phyloP scores from a whole-genome alignment of 306 rosid species.

The Fagus crenata region DNA sequence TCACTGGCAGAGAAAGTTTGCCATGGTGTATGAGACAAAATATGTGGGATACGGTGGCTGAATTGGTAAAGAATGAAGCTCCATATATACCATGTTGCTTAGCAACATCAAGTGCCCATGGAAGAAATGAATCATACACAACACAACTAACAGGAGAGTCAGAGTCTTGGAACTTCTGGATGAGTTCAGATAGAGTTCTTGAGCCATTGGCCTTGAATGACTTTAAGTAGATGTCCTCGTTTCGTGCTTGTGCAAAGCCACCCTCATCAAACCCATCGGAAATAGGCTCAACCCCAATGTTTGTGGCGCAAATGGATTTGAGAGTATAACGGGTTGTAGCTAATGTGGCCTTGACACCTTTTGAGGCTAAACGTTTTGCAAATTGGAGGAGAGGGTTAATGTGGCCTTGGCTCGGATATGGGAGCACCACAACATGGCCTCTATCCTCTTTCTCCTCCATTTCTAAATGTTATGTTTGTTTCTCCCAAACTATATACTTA shows the following conservation, averaged over 20 bases:
- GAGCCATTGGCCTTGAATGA: conserved; percentile 46
- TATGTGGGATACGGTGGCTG: conserved; percentile 41
- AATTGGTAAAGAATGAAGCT: conserved; percentile 47
- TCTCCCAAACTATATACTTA: not conserved
- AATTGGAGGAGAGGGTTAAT: conserved; percentile 54
- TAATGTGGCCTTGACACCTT: conserved; percentile 45
- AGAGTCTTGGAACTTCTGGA: conserved; percentile 13
- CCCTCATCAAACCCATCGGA: conserved; percentile 59
- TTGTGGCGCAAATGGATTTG: conserved; percentile 34
- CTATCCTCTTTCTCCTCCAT: conserved; percentile 28
- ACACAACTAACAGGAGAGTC: conserved; percentile 40
- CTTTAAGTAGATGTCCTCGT: conserved; percentile 26
- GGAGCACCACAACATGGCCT: conserved; percentile 41
- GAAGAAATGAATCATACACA: conserved; percentile 48
- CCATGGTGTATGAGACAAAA: conserved; percentile 44
- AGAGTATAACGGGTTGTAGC: conserved; percentile 54
- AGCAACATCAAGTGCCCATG: conserved; percentile 59
- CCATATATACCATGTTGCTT: conserved; percentile 40
- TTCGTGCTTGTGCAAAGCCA: conserved; percentile 47
- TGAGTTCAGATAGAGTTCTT: conserved; percentile 31
- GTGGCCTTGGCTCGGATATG: conserved; percentile 61
- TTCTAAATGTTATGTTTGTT: not conserved
- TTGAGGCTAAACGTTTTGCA: conserved; percentile 45
- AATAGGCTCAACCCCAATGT: conserved; percentile 49
- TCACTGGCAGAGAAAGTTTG: conserved; percentile 33